Conservation (phyloP, 179 eudicot genomes). For the Camellia oleifera region DNA sequence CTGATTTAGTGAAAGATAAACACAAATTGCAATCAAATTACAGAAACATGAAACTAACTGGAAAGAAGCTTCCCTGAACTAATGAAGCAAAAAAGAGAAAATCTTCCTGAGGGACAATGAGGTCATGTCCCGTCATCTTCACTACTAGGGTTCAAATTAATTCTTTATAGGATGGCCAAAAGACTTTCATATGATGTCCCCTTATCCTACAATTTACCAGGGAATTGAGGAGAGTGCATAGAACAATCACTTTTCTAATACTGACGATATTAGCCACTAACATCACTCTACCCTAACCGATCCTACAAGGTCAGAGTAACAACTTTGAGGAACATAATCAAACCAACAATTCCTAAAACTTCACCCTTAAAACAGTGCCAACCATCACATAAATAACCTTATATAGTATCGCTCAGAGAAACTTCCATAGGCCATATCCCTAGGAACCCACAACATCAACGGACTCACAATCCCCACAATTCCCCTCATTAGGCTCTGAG, state of each 20-base stretch:
- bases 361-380: background rate
- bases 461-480: background rate
- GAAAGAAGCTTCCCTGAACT: background rate
- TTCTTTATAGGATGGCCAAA: background rate
- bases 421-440: background rate
- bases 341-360: background rate
- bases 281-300: background rate
- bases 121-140: background rate
- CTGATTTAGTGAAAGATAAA: background rate
- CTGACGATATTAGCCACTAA: background rate
- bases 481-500: background rate
- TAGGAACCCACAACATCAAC: background rate
- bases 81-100: conserved; percentile 5
- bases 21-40: background rate
- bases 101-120: background rate
- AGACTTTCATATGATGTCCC: background rate
- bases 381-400: background rate
- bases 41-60: background rate
- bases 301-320: background rate
- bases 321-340: background rate
- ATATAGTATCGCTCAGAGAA: background rate
- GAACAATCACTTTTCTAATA: background rate
- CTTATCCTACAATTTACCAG: background rate
- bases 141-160: background rate
- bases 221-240: background rate